Conservation (phyloP, 768 basidiomycete species). For the button mushroom (Agaricus bisporus) region DNA sequence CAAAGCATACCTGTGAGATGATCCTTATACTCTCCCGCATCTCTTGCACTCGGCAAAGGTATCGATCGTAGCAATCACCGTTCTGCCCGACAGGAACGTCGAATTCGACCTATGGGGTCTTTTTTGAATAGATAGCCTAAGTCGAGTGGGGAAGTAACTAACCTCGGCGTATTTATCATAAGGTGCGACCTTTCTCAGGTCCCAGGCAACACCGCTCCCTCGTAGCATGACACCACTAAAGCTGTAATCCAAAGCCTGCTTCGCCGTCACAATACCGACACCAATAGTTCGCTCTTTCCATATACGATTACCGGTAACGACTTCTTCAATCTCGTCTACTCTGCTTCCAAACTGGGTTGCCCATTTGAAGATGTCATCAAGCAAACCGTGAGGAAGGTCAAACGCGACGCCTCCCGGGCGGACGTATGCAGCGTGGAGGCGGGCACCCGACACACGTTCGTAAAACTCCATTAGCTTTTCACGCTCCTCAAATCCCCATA, state of each 20-base stretch:
- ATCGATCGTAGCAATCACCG: slow-evolving; percentile 97
- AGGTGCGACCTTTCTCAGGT: slow-evolving; percentile 83
- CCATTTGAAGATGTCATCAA: slow-evolving; percentile 98
- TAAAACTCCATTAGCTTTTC: slow-evolving; percentile 99
- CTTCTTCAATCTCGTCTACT: slow-evolving; percentile 97
- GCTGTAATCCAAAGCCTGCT: slow-evolving; percentile 85
- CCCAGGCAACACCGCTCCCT: slow-evolving; percentile 93
- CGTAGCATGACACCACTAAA: slow-evolving; percentile 98
- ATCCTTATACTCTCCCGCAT: slow-evolving; percentile 94
- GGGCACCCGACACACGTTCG: slow-evolving; percentile 96
- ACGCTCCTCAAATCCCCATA: slow-evolving; percentile 99
- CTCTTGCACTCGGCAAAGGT: slow-evolving; percentile 96
- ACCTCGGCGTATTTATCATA: slow-evolving; percentile 97
- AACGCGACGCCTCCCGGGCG: slow-evolving; percentile 97
- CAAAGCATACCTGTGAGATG: slow-evolving; percentile 51
- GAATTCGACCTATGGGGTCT: slow-evolving; percentile 74
- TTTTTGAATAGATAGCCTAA: slow-evolving; percentile 3
- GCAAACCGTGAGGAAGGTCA: slow-evolving; percentile 95
- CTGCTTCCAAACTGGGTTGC: slow-evolving; percentile 88
- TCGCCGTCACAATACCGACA: slow-evolving; percentile 85
- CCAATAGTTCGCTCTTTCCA: slow-evolving; percentile 95
- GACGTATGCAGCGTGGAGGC: slow-evolving; percentile 95
- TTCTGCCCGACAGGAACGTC: slow-evolving; percentile 96
- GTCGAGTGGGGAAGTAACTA: slow-evolving; percentile 14
- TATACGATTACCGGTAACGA: slow-evolving; percentile 95